These are phyloP conservation scores for Fusarium sp. DNA, from an alignment of 2,329 filamentous ascomycete species.

Conservation along the genomic window DNA sequence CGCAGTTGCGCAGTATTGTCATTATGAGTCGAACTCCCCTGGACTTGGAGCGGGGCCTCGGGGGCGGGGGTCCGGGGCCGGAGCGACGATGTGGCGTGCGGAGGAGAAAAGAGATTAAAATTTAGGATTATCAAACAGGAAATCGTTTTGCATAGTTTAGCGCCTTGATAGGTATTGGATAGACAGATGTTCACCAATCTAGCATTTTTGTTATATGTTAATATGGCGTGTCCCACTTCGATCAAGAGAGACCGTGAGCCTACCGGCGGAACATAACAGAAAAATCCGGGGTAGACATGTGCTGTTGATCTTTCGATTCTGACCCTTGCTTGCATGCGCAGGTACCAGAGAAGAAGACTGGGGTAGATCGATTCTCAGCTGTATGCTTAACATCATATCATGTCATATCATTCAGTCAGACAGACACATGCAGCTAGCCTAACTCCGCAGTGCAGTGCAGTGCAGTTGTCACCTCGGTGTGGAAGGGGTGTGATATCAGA, in stretches of 20 bases:
- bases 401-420: background rate
- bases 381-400: constrained; percentile 11
- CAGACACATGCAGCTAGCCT: constrained; percentile 4
- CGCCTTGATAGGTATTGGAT: constrained; percentile 25
- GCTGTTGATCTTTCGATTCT: constrained; percentile 9
- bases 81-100: background rate
- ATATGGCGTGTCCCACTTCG: background rate
- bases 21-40: background rate
- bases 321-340: constrained; percentile 19
- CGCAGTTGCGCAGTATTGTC: background rate
- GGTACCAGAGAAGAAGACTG: constrained; percentile 19
- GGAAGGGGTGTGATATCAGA: background rate
- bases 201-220: constrained; percentile 19
- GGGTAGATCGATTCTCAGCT: constrained; percentile 13
- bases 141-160: constrained; percentile 28
- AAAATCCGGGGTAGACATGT: background rate
- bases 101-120: constrained; percentile 3
- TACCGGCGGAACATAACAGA: background rate
- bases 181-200: constrained; percentile 29
- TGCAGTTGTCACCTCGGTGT: constrained; percentile 8
- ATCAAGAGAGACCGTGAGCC: background rate
- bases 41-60: constrained; percentile 6
- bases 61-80: constrained; percentile 9
- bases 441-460: constrained; percentile 7
- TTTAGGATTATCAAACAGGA: background rate